Evolutionary conservation across 108 stramenopile species (phyloP).

Genomic region (Poteriospumella lacustris): DNA sequence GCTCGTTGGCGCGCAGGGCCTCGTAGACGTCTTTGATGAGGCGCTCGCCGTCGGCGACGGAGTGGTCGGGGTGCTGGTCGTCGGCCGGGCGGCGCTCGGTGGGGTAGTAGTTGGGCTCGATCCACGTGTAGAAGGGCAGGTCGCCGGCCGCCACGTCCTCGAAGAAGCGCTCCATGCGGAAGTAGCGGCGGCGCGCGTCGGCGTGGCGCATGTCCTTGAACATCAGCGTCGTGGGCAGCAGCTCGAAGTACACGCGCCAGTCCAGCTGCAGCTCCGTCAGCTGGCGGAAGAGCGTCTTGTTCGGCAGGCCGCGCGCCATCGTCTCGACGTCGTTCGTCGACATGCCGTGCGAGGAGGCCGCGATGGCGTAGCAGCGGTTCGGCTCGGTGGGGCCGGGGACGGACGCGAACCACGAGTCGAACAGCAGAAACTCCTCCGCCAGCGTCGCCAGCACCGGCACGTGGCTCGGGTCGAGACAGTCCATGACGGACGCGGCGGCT

Average conservation of each 20-base stretch:
- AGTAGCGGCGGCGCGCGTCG: background rate
- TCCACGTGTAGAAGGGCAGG: background rate
- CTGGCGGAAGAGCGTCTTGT: slow-evolving; percentile 11
- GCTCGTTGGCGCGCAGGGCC: slow-evolving; percentile 29
- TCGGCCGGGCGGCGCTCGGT: background rate
- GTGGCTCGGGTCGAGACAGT: background rate
- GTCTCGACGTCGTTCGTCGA: slow-evolving; percentile 1
- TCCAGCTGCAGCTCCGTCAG: background rate
- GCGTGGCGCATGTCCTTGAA: slow-evolving; percentile 19
- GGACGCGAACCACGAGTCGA: slow-evolving; percentile 33
- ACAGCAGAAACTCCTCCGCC: slow-evolving; percentile 30
- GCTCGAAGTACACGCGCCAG: background rate
- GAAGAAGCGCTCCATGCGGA: background rate
- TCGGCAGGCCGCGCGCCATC: background rate
- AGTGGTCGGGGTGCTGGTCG: slow-evolving; percentile 22
- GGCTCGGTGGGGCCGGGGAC: slow-evolving; percentile 29
- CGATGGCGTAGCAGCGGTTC: slow-evolving; percentile 26
- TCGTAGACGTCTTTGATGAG: slow-evolving; percentile 32
- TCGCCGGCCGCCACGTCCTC: slow-evolving; percentile 10
- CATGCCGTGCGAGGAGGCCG: slow-evolving; percentile 27
- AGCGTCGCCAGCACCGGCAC: slow-evolving; percentile 12
- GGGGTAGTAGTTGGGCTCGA: background rate
- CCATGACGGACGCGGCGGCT: background rate
- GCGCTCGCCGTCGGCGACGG: slow-evolving; percentile 13
- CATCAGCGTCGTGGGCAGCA: background rate